Evolutionary conservation across 2,329 filamentous ascomycete genomes (phyloP).

Genomic region (Fusarium sp.): DNA sequence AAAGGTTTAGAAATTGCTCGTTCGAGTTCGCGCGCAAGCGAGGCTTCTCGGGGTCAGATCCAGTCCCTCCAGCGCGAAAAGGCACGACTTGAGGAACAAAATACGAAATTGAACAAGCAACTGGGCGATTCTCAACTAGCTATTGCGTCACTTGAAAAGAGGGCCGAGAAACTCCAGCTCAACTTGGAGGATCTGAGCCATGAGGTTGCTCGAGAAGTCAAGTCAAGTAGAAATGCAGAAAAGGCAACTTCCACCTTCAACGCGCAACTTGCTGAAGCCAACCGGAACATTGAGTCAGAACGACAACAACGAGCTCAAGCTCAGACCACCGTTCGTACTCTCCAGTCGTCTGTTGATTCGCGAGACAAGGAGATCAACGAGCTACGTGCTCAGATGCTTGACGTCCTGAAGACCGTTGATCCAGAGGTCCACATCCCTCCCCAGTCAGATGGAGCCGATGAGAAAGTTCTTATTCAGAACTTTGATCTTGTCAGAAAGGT

Average conservation of each 20-base stretch:
- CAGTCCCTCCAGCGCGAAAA: conserved; percentile 85
- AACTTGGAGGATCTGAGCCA: conserved; percentile 93
- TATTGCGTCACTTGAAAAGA: conserved; percentile 88
- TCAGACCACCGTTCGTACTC: conserved; percentile 83
- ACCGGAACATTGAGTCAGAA: conserved; percentile 91
- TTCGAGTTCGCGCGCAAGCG: conserved; percentile 85
- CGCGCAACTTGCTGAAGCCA: conserved; percentile 87
- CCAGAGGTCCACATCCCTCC: conserved; percentile 75
- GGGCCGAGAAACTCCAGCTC: conserved; percentile 90
- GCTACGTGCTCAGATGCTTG: conserved; percentile 81
- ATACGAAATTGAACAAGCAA: conserved; percentile 82
- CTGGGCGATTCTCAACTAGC: conserved; percentile 86
- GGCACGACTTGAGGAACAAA: conserved; percentile 83
- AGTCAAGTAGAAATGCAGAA: conserved; percentile 89
- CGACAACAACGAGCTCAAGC: conserved; percentile 86
- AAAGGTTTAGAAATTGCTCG: conserved; percentile 97
- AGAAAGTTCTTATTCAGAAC: conserved; percentile 76
- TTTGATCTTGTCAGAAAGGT: conserved; percentile 90
- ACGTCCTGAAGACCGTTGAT: conserved; percentile 88
- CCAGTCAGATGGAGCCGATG: conserved; percentile 69
- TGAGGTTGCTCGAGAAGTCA: conserved; percentile 89
- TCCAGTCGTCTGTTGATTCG: conserved; percentile 82
- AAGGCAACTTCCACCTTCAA: conserved; percentile 84
- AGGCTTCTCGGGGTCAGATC: conserved; percentile 83
- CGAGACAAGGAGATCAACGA: conserved; percentile 85